Conservation (phyloP, 345 rosid species). For the Cardamine chenopodiifolia region DNA sequence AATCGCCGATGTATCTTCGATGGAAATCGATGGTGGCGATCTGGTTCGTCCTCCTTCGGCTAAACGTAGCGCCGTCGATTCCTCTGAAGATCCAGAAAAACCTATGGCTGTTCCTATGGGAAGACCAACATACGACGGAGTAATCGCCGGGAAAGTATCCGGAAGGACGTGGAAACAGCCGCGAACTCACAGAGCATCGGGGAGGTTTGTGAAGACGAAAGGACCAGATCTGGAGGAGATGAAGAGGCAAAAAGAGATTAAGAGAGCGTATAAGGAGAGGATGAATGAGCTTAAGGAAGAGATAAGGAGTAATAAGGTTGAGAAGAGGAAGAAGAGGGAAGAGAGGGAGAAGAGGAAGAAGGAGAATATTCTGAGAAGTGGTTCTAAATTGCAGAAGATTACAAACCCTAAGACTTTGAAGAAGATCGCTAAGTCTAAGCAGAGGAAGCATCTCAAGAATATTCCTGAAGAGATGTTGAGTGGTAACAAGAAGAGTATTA, state of each 20-base stretch:
- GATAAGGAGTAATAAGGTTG: constrained; percentile 72
- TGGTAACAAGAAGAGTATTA: constrained; percentile 23
- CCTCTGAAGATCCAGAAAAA: constrained; percentile 67
- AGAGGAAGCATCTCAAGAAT: constrained; percentile 75
- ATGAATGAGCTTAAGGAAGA: constrained; percentile 77
- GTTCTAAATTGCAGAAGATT: constrained; percentile 80
- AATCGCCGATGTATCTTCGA: constrained; percentile 44
- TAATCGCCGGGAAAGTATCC: constrained; percentile 86
- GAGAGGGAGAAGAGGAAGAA: constrained; percentile 91
- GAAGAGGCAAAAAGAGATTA: constrained; percentile 65
- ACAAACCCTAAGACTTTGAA: constrained; percentile 81
- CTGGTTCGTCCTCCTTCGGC: constrained; percentile 52
- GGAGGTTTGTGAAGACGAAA: constrained; percentile 59
- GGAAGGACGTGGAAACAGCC: constrained; percentile 86
- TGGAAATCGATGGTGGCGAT: constrained; percentile 57
- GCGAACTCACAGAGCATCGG: constrained; percentile 71
- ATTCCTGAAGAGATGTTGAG: constrained; percentile 66
- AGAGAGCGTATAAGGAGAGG: constrained; percentile 80
- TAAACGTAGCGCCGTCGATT: constrained; percentile 75
- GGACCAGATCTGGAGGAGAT: constrained; percentile 66
- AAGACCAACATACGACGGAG: constrained; percentile 83
- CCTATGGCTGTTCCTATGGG: constrained; percentile 54
- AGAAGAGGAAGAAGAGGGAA: constrained; percentile 81
- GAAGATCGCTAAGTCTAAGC: constrained; percentile 74
- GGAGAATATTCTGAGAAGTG: constrained; percentile 76